Evolutionary conservation across 345 rosid species (phyloP).

Genomic region (Populus simonii): DNA sequence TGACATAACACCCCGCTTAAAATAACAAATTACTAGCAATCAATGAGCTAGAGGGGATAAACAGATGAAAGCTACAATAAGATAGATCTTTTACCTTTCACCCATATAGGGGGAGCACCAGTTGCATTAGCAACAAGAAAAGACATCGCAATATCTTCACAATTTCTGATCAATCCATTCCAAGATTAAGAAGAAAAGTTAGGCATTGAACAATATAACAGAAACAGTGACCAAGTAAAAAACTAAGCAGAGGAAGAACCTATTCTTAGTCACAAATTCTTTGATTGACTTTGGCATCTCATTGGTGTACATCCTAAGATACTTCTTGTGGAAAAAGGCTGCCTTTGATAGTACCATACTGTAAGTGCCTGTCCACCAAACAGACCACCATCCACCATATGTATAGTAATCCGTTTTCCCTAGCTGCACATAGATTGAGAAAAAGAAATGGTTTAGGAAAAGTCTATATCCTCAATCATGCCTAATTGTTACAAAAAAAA

Average conservation of each 20-base stretch:
- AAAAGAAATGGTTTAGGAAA: not conserved
- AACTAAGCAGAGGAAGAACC: slow-evolving; percentile 42
- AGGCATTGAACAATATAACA: slow-evolving; percentile 6
- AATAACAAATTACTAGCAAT: not conserved
- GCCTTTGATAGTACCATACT: slow-evolving; percentile 97
- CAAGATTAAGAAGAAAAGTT: slow-evolving; percentile 21
- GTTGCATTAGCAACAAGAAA: slow-evolving; percentile 92
- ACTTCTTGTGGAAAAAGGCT: slow-evolving; percentile 94
- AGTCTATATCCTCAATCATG: not conserved
- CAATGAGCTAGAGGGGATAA: not conserved
- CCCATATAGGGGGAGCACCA: slow-evolving; percentile 92
- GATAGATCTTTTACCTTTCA: slow-evolving; percentile 56
- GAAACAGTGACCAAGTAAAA: not conserved
- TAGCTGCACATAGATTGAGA: slow-evolving; percentile 43
- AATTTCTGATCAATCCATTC: slow-evolving; percentile 56
- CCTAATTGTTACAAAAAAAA: not conserved
- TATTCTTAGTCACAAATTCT: slow-evolving; percentile 60
- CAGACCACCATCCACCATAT: slow-evolving; percentile 99
- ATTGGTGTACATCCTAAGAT: slow-evolving; percentile 72
- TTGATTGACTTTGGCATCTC: slow-evolving; percentile 79
- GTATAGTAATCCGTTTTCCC: slow-evolving; percentile 43
- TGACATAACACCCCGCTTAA: not conserved
- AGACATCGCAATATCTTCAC: slow-evolving; percentile 99
- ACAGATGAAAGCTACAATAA: not conserved
- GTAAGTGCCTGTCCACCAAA: slow-evolving; percentile 97